Evolutionary conservation across 352 stramenopile species (phyloP), one percentile per base, ranked within the genome.

Genomic region (Pythium coloratum): DNA sequence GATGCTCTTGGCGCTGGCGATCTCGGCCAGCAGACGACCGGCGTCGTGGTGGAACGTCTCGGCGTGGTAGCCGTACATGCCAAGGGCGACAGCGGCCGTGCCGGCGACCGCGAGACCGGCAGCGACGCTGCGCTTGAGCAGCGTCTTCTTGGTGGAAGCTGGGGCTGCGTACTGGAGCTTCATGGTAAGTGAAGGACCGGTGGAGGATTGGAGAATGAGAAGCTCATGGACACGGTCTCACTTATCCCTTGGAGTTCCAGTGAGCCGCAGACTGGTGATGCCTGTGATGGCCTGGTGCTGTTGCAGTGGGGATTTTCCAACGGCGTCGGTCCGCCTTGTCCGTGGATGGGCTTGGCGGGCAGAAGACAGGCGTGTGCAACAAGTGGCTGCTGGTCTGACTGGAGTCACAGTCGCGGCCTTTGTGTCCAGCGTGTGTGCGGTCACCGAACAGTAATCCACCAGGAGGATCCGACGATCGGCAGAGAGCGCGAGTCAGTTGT

Each of bases 11-110:
- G 40, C 40, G 7, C 46, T 59, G 30, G 71, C 50, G 58, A 78
- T 60, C 56, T 76, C 65, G 6, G 55, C 14, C 26, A 78, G 53
- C 30, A 78, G 50, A n/a, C 49, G 59, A n/a, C 58, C 63, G 13
- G 55, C 59, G 42, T 56, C 55, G 47, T 63, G 55, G 59, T 68
- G 60, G 34, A 71, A 64, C 24, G 55, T 69, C 42, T 55, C 46
- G 32, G 66, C 46, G 38, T 61, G 59, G 26, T 67, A 57, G 20
- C 50, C 38, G 36, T 66, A 66, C 30, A 76, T 57, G 7, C 69
- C 64, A 28, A 76, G 59, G 7, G 59, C 20, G 2, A 26, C n/a
- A 8, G 38, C 47, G 12, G 49, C 14, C 7, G 55, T 54, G 38
- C 56, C 56, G 40, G 56, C 56, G 38, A 62, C 56, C 3, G 26